Evolutionary conservation across 78 protist genomes (phyloP).

Genomic region (Dictyostelium purpureum): DNA sequence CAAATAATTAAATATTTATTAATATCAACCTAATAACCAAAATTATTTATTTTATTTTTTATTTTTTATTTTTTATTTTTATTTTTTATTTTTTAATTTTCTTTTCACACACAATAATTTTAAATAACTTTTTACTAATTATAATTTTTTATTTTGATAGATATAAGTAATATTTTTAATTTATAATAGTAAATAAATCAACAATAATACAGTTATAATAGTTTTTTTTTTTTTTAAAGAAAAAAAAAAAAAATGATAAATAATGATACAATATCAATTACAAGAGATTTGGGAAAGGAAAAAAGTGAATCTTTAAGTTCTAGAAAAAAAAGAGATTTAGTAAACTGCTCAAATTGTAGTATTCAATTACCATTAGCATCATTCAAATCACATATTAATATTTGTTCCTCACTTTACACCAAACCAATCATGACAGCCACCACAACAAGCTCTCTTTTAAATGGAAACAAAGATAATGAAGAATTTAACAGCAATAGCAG

Average conservation of each 20-base stretch:
- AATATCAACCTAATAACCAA: background rate
- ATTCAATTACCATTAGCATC: slow-evolving; percentile 20
- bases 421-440: background rate
- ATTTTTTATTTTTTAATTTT: background rate
- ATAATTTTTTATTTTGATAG: background rate
- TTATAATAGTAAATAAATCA: too few species aligned
- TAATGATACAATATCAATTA: background rate
- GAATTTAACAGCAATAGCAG: too few species aligned
- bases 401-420: background rate
- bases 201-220: too few species aligned
- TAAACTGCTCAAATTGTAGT: slow-evolving; percentile 18
- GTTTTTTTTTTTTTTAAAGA: background rate
- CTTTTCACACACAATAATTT: background rate
- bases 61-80: background rate
- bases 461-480: too few species aligned
- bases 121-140: too few species aligned
- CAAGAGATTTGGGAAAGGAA: background rate
- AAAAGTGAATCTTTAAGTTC: background rate
- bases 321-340: slow-evolving; percentile 16
- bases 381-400: background rate
- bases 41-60: background rate
- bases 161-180: background rate
- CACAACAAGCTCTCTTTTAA: too few species aligned
- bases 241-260: background rate
- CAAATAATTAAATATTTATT: background rate